Percentiles rank a stretch among this genome's conserved stretches.
Evolutionary conservation across 441 rosid species (phyloP).

Genomic region (Populus hybrid): DNA sequence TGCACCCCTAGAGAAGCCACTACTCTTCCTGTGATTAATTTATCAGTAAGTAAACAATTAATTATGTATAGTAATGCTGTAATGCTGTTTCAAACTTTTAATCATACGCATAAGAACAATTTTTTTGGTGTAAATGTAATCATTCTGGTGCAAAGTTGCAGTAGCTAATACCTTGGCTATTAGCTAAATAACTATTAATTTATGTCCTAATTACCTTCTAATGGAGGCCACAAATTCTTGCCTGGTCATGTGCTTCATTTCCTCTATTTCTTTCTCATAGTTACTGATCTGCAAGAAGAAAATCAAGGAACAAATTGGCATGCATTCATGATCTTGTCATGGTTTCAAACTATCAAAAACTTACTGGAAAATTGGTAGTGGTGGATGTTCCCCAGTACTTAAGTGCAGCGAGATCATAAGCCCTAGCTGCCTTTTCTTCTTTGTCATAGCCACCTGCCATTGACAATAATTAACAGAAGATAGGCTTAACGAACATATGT

Average conservation of each 20-base stretch:
- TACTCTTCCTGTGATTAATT: slow-evolving; percentile 67
- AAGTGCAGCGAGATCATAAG: slow-evolving; percentile 23
- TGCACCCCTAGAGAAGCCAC: slow-evolving; percentile 98
- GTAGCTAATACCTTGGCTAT: neutral
- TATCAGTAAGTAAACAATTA: neutral
- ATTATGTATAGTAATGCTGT: neutral
- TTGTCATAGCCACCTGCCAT: slow-evolving; percentile 89
- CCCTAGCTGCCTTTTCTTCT: slow-evolving; percentile 98
- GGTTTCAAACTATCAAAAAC: neutral
- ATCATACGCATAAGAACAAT: no score
- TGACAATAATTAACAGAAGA: neutral
- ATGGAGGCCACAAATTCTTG: slow-evolving; percentile 96
- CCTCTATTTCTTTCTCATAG: slow-evolving; percentile 92
- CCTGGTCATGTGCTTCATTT: slow-evolving; percentile 97
- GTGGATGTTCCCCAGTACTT: slow-evolving; percentile 36
- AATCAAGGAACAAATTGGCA: neutral
- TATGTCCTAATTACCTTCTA: slow-evolving; percentile 49
- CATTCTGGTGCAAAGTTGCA: neutral
- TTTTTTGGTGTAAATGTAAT: no score
- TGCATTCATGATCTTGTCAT: neutral
- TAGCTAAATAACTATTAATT: no score
- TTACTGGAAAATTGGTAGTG: slow-evolving; percentile 87
- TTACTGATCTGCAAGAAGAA: slow-evolving; percentile 53
- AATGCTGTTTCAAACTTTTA: neutral
- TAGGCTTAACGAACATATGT: neutral